Base-by-base conservation (phyloP, 768 basidiomycete species). In the Lactarius vividus region DNA sequence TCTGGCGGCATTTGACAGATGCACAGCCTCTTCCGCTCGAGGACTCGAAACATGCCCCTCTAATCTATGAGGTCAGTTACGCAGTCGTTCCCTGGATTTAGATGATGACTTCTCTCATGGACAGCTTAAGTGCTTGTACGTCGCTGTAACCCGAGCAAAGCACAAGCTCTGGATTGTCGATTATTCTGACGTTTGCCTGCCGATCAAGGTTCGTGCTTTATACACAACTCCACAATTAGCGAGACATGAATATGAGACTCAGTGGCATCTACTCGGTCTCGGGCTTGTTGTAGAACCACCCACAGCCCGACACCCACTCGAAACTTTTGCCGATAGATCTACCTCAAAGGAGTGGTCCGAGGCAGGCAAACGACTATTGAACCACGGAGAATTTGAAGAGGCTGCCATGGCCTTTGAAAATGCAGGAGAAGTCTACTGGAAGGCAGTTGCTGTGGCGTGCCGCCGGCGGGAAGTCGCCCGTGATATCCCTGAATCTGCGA, bases 91-190 rank as follows among this genome's bases (percentile, higher is more conserved):
- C 42, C 18, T 6, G 15, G n/a, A 16, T 15, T 18, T 54, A 35
- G 42, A 26, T 8, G 10, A 39, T 66, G 15, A 66, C 37, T 5
- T 18, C 8, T 33, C 1, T 8, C 44, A n/a, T n/a, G n/a, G 3
- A 7, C 33, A 89, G 88, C 77, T 91, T 28, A 90, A 91, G 69
- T 81, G 78, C 54, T 74, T 91, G 0, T 91, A 91, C 63, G 88
- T 91, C 3, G 89, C 87, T 0, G 81, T 89, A 18, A 91, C 89
- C 0, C 75, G 89, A 46, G 88, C 88, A 1, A 80, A 85, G 46
- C 87, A 85, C 63, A 87, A 88, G 58, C 71, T 91, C 8, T 88
- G 89, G 87, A 84, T 91, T 26, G 82, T 83, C 1, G 89, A 91
- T 7, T 73, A 84, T 26, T 86, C 84, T 81, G 75, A 74, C 4